Evolutionary conservation across 2,329 filamentous ascomycete species (phyloP).

Genomic region (Mycosphaerella arachidis): DNA sequence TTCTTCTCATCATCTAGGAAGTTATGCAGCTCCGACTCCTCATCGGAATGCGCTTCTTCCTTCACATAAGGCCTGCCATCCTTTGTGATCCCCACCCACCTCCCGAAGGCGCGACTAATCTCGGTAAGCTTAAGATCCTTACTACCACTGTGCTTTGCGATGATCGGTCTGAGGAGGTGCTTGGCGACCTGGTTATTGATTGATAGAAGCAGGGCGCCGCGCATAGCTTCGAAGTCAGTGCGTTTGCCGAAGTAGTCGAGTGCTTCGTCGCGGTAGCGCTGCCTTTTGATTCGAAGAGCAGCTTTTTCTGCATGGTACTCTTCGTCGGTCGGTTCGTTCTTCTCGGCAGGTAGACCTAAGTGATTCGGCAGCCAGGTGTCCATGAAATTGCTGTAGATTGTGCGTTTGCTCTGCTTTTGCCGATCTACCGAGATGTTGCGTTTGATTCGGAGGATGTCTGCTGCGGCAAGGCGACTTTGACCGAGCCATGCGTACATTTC

Average conservation of each 20-base stretch:
- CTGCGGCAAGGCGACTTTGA: slow-evolving; percentile 55
- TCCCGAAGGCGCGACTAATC: slow-evolving; percentile 27
- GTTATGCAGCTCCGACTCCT: slow-evolving; percentile 21
- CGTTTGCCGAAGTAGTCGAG: slow-evolving; percentile 38
- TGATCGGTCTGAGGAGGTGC: slow-evolving; percentile 20
- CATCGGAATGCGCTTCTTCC: slow-evolving; percentile 16
- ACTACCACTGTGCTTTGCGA: slow-evolving; percentile 15
- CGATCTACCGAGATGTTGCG: slow-evolving; percentile 51
- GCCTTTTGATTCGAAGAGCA: slow-evolving; percentile 31
- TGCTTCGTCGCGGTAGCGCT: slow-evolving; percentile 50
- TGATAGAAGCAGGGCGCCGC: slow-evolving; percentile 12
- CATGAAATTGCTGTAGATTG: slow-evolving; percentile 57
- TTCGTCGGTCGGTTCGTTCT: not conserved
- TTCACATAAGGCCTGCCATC: slow-evolving; percentile 13
- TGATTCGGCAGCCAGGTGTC: slow-evolving; percentile 59
- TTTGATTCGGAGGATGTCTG: slow-evolving; percentile 32
- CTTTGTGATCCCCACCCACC: slow-evolving; percentile 20
- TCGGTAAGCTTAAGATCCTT: slow-evolving; percentile 24
- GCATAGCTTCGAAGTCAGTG: slow-evolving; percentile 20
- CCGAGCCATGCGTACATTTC: slow-evolving; percentile 61
- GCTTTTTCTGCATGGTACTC: not conserved
- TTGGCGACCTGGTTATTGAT: slow-evolving; percentile 23
- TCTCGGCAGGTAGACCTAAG: slow-evolving; percentile 27
- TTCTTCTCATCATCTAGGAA: slow-evolving; percentile 9
- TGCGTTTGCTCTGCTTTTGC: slow-evolving; percentile 51